Conservation (phyloP, 2,329 filamentous ascomycete species). For the Sarocladium brachiariae region DNA sequence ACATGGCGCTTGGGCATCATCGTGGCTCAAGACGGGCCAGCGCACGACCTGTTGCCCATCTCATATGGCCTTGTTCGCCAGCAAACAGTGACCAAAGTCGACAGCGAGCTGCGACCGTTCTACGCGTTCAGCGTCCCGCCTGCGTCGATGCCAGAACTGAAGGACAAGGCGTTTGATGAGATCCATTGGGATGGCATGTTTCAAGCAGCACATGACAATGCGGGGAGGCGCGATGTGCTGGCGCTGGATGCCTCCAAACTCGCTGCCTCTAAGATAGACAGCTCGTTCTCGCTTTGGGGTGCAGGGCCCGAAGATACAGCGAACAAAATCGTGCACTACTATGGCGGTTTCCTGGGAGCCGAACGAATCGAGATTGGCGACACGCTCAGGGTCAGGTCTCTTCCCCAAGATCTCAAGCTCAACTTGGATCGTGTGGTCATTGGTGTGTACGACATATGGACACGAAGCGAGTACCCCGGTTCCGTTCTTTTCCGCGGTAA, state of each 20-base stretch:
- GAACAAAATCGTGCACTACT: slow-evolving; percentile 30
- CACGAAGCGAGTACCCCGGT: slow-evolving; percentile 27
- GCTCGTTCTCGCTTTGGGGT: slow-evolving; percentile 43
- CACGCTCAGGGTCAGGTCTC: slow-evolving; percentile 39
- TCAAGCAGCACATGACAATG: slow-evolving; percentile 24
- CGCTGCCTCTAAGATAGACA: slow-evolving; percentile 41
- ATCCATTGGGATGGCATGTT: slow-evolving; percentile 36
- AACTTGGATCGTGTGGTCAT: slow-evolving; percentile 26
- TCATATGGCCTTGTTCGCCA: slow-evolving; percentile 31
- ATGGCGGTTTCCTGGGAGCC: slow-evolving; percentile 44
- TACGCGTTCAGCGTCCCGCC: slow-evolving; percentile 44
- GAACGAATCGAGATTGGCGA: slow-evolving; percentile 42
- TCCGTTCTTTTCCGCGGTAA: slow-evolving; percentile 34
- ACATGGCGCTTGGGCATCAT: slow-evolving; percentile 44
- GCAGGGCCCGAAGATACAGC: slow-evolving; percentile 23
- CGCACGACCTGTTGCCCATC: slow-evolving; percentile 33
- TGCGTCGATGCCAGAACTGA: slow-evolving; percentile 31
- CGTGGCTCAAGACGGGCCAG: slow-evolving; percentile 20
- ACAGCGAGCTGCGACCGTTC: slow-evolving; percentile 40
- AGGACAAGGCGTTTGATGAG: slow-evolving; percentile 32
- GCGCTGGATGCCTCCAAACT: slow-evolving; percentile 45
- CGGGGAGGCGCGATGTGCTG: slow-evolving; percentile 32
- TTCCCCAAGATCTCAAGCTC: slow-evolving; percentile 29
- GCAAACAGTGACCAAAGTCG: slow-evolving; percentile 30
- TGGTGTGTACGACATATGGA: slow-evolving; percentile 34